Evolutionary conservation across 352 stramenopile genomes (phyloP).

Genomic region (Globisporangium paroecandrum): DNA sequence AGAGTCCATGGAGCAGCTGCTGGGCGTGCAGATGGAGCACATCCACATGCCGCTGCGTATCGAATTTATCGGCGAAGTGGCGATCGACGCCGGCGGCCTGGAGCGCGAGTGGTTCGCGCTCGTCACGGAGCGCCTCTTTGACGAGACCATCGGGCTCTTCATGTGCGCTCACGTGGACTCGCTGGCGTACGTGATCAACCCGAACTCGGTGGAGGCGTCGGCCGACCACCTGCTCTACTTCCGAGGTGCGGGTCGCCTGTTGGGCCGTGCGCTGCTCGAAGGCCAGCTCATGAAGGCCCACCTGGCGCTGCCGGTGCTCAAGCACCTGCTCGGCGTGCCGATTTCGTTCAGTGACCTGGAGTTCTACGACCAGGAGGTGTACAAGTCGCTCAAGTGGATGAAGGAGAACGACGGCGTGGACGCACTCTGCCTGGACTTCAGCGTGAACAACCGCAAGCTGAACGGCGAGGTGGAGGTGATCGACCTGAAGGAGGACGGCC

Average conservation of each 20-base stretch:
- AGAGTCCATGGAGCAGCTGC: conserved; percentile 81
- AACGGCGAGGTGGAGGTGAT: conserved; percentile 74
- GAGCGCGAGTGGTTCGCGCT: conserved; percentile 89
- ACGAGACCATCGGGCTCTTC: conserved; percentile 85
- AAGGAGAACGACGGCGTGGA: conserved; percentile 83
- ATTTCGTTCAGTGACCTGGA: conserved; percentile 90
- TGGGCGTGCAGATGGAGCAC: conserved; percentile 83
- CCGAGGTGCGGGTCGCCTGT: conserved; percentile 91
- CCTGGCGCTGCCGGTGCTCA: conserved; percentile 82
- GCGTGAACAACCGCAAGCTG: conserved; percentile 73
- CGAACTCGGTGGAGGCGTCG: conserved; percentile 75
- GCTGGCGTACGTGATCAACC: conserved; percentile 79
- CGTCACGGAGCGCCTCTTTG: conserved; percentile 83
- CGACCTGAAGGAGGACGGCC: conserved; percentile 82
- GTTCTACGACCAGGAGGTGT: conserved; percentile 84
- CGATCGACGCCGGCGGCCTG: conserved; percentile 87
- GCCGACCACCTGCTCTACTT: conserved; percentile 98
- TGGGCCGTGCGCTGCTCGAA: conserved; percentile 96
- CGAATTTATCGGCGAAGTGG: conserved; percentile 87
- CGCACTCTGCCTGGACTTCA: conserved; percentile 74
- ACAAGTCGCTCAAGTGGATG: conserved; percentile 83
- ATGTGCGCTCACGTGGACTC: conserved; percentile 82
- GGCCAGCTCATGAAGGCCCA: conserved; percentile 90
- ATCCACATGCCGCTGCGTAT: conserved; percentile 87
- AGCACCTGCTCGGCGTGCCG: conserved; percentile 77